These are phyloP conservation scores for Vanrija humicola DNA, from an alignment of 1,284 basidiomycete species.

Conservation along the genomic window DNA sequence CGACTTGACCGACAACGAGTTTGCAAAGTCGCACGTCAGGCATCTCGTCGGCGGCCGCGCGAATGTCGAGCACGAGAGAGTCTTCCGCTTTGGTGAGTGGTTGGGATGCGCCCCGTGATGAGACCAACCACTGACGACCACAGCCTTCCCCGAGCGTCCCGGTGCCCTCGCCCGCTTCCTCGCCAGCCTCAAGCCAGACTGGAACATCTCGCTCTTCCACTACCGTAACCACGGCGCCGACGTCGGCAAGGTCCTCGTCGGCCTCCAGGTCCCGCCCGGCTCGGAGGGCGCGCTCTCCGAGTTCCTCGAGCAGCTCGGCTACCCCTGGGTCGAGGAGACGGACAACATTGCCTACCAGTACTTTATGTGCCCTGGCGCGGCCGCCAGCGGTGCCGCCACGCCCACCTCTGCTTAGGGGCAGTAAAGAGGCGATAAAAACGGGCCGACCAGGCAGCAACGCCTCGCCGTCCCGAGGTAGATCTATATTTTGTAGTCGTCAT, in stretches of 20 bases:
- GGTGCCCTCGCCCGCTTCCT: slow-evolving; percentile 88
- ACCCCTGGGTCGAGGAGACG: slow-evolving; percentile 90
- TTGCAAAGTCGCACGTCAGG: slow-evolving; percentile 89
- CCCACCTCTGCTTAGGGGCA: neutral
- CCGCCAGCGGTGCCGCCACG: neutral
- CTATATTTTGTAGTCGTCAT: no score
- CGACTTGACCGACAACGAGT: slow-evolving; percentile 91
- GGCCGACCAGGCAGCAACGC: neutral
- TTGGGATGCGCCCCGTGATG: neutral
- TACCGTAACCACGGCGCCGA: slow-evolving; percentile 97
- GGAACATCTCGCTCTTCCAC: slow-evolving; percentile 97
- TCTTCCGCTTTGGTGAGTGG: slow-evolving; percentile 85
- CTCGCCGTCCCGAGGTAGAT: neutral
- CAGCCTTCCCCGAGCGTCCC: slow-evolving; percentile 95
- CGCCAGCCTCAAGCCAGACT: slow-evolving; percentile 70
- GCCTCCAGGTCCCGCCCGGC: slow-evolving; percentile 77
- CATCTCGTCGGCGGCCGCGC: slow-evolving; percentile 89
- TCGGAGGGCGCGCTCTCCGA: slow-evolving; percentile 61
- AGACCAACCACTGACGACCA: slow-evolving; percentile 1
- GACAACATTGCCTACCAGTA: slow-evolving; percentile 78
- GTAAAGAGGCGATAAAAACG: neutral
- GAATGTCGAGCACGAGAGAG: slow-evolving; percentile 73
- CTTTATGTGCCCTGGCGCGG: slow-evolving; percentile 54
- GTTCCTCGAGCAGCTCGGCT: slow-evolving; percentile 75
- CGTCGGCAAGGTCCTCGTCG: slow-evolving; percentile 84